Percentiles rank a stretch among this genome's conserved stretches.
phyloP scores from a whole-genome alignment of 345 rosid species.

The Salix udensis region DNA sequence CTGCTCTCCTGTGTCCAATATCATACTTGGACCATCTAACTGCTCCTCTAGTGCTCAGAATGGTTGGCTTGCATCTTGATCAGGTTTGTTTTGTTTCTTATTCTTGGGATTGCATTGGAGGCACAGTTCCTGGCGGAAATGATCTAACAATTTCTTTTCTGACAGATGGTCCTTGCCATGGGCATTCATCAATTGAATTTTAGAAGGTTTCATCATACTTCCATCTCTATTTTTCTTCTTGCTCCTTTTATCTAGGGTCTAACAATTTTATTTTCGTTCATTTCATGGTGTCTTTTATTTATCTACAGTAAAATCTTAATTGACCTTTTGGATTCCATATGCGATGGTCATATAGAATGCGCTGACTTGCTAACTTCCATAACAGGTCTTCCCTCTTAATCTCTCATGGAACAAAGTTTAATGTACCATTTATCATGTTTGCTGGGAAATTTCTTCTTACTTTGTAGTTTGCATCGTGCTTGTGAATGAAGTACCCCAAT shows the following conservation, averaged over 20 bases:
- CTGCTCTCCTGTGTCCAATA: slow-evolving; percentile 85
- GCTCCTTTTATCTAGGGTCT: not conserved
- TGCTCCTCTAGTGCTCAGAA: slow-evolving; percentile 77
- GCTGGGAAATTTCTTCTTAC: not conserved
- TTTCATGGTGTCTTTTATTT: slow-evolving; percentile 7
- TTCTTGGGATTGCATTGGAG: slow-evolving; percentile 12
- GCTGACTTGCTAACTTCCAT: slow-evolving; percentile 65
- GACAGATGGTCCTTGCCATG: slow-evolving; percentile 70
- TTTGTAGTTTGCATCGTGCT: not conserved
- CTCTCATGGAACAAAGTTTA: not conserved
- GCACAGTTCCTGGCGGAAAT: slow-evolving; percentile 15
- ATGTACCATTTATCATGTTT: not conserved
- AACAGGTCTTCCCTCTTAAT: slow-evolving; percentile 50
- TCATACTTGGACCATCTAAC: slow-evolving; percentile 76
- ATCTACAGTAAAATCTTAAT: slow-evolving; percentile 53
- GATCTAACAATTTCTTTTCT: slow-evolving; percentile 5
- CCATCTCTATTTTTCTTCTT: not conserved
- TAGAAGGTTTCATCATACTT: slow-evolving; percentile 52
- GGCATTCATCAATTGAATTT: slow-evolving; percentile 83
- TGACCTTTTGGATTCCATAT: slow-evolving; percentile 66
- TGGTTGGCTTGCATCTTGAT: slow-evolving; percentile 86
- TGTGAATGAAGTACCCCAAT: not conserved
- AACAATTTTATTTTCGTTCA: not conserved
- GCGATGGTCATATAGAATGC: slow-evolving; percentile 65
- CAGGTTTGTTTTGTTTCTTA: slow-evolving; percentile 44